Conservation (phyloP, 1,139 yeast genomes). For the Pichia cactophila region DNA sequence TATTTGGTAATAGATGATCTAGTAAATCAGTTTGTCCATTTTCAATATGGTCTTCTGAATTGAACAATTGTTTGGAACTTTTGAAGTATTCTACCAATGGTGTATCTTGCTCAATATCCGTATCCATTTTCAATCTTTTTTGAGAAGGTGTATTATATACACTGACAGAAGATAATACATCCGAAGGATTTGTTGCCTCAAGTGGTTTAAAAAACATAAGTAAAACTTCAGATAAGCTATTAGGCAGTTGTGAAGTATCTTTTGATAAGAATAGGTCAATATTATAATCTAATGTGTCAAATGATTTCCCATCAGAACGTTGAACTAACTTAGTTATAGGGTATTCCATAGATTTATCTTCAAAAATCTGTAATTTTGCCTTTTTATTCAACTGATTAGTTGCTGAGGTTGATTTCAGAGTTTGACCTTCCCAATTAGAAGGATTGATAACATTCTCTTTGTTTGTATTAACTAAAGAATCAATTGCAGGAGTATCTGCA, state of each 20-base stretch:
- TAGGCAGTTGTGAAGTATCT: conserved; percentile 19
- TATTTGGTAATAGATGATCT: background rate
- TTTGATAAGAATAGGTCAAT: conserved; percentile 47
- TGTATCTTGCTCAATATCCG: conserved; percentile 5
- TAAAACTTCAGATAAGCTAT: conserved; percentile 11
- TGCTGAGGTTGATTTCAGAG: conserved; percentile 25
- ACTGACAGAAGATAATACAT: background rate
- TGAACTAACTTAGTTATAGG: conserved; percentile 38
- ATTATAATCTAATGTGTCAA: conserved; percentile 57
- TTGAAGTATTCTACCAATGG: conserved; percentile 13
- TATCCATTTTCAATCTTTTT: conserved; percentile 4
- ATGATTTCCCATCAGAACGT: conserved; percentile 42
- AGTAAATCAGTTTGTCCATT: background rate
- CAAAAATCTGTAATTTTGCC: conserved; percentile 13
- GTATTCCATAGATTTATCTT: conserved; percentile 16
- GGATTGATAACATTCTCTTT: conserved; percentile 62
- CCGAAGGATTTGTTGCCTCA: background rate
- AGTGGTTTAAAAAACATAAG: conserved; percentile 5
- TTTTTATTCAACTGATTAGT: conserved; percentile 18
- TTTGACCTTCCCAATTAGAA: conserved; percentile 64
- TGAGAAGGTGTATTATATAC: conserved; percentile 8
- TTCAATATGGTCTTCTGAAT: background rate
- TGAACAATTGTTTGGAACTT: conserved; percentile 6
- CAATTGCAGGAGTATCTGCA: conserved; percentile 22
- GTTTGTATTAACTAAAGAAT: conserved; percentile 41